Evolutionary conservation across 2,329 filamentous ascomycete species (phyloP), one percentile per base, ranked within the genome.

Genomic region (Epichloe gansuensis): DNA sequence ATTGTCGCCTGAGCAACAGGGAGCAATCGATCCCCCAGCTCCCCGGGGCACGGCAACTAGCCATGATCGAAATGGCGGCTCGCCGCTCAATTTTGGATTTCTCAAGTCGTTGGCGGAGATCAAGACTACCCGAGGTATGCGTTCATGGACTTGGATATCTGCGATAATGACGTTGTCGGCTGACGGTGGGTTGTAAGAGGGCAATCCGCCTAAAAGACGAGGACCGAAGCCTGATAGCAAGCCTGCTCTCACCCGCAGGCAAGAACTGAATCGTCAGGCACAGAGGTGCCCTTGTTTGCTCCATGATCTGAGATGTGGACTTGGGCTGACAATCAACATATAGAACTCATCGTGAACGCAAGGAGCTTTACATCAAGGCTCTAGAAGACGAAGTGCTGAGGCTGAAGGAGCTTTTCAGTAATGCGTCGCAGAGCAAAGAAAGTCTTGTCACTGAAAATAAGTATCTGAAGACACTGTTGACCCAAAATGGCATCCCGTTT

Each of bases 221-320:
- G 93, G 93, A 1, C 93, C 93, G 0, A 97, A 97, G 67, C 93
- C 93, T 21, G 93, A 97, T 67, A 94, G 87, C 73, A 96, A 95
- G 66, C 93, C 93, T 17, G 91, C 93, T 45, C 72, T 95, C 62
- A 97, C 91, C 21, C 80, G 91, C 56, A 82, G 91, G 58, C 93
- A 97, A 66, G 91, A 97, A 68, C 74, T 97, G 56, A 97, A 97
- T 66, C 82, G 93, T 57, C 91, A 97, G 72, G 93, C 93, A 34
- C 93, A 97, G 69, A 85, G 91, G 91, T 94, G 80, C 60, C 70
- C 56, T 6, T 23, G 11, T 35, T 8, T 2, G 5, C n/a, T n/a
- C 13, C 31, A 25, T 41, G 1, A 31, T 37, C 13, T 13, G 13
- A n/a, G 12, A 28, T n/a, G 23, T 28, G 7, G 12, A 48, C 8